Conservation (phyloP, 2,329 filamentous ascomycete species). For the Elsinoe necatrix region DNA sequence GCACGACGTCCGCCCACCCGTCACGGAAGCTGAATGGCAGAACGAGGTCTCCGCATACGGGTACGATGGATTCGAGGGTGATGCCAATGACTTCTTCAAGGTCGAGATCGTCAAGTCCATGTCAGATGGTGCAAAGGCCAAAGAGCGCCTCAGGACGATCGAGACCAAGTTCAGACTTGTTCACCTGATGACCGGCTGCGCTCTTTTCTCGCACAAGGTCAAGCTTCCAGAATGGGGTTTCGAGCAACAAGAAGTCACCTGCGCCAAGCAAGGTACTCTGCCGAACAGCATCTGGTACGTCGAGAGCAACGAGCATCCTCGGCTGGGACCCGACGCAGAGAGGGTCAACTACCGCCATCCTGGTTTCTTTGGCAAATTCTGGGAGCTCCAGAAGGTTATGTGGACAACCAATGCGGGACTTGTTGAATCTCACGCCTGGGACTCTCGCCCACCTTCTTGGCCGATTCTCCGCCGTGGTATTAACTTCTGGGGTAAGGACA, state of each 20-base stretch:
- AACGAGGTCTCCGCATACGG: conserved; percentile 70
- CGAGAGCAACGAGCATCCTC: conserved; percentile 79
- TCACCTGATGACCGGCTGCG: conserved; percentile 94
- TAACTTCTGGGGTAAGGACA: conserved; percentile 96
- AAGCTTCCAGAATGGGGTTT: conserved; percentile 97
- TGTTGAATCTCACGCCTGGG: conserved; percentile 95
- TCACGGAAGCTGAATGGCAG: conserved; percentile 65
- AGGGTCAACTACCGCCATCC: conserved; percentile 94
- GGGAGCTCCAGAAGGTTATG: conserved; percentile 96
- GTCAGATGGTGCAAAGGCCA: conserved; percentile 69
- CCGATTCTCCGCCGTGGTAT: conserved; percentile 86
- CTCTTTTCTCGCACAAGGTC: conserved; percentile 96
- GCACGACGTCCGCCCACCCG: conserved; percentile 80
- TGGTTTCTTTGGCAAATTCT: conserved; percentile 96
- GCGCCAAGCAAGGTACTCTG: conserved; percentile 78
- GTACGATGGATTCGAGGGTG: conserved; percentile 91
- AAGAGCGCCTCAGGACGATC: conserved; percentile 82
- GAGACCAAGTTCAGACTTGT: conserved; percentile 94
- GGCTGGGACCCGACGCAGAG: conserved; percentile 65
- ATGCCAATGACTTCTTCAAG: conserved; percentile 93
- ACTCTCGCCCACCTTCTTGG: conserved; percentile 90
- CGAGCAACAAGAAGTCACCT: conserved; percentile 98
- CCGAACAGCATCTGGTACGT: conserved; percentile 98
- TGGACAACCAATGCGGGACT: conserved; percentile 97
- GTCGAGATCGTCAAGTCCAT: conserved; percentile 89